Percentiles rank a stretch among this genome's conserved stretches.
phyloP scores from a whole-genome alignment of 148 eudicot species.

The Amaranthus hypochondriacus region DNA sequence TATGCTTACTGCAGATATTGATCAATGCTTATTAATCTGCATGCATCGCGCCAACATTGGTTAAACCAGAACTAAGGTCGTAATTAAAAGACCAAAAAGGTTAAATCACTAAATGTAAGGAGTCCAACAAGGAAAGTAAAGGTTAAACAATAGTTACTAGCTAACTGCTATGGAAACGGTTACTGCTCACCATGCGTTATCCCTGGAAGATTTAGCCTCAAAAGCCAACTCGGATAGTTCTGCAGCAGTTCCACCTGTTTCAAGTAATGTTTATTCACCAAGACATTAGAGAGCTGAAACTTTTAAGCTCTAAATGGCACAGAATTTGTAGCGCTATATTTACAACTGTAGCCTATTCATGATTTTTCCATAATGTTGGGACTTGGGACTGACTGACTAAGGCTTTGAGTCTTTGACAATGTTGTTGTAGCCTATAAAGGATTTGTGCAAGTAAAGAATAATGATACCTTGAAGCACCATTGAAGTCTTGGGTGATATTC shows the following conservation, averaged over 20 bases:
- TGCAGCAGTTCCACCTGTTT: constrained; percentile 54
- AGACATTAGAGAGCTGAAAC: not conserved
- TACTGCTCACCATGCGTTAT: constrained; percentile 78
- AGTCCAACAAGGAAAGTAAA: not conserved
- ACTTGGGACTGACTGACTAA: too few relatives aligned
- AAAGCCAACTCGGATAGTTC: constrained; percentile 59
- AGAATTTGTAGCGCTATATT: not conserved
- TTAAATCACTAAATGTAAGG: not conserved
- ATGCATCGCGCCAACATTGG: not conserved
- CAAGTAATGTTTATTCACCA: not conserved
- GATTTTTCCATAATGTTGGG: not conserved
- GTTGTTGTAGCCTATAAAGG: too few relatives aligned
- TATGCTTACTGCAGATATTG: not conserved
- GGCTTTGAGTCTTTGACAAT: too few relatives aligned
- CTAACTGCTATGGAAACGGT: constrained; percentile 19
- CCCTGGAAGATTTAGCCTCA: constrained; percentile 81
- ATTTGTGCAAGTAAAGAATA: too few relatives aligned
- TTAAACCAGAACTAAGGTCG: not conserved
- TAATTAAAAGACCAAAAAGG: not conserved
- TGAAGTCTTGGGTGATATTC: too few relatives aligned
- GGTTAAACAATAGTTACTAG: not conserved
- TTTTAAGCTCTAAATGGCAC: not conserved
- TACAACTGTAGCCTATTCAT: constrained; percentile 9
- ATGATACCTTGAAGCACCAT: too few relatives aligned
- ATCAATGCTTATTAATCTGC: not conserved